Conservation (phyloP, 1,284 basidiomycete species). For the Heterobasidion annosum region DNA sequence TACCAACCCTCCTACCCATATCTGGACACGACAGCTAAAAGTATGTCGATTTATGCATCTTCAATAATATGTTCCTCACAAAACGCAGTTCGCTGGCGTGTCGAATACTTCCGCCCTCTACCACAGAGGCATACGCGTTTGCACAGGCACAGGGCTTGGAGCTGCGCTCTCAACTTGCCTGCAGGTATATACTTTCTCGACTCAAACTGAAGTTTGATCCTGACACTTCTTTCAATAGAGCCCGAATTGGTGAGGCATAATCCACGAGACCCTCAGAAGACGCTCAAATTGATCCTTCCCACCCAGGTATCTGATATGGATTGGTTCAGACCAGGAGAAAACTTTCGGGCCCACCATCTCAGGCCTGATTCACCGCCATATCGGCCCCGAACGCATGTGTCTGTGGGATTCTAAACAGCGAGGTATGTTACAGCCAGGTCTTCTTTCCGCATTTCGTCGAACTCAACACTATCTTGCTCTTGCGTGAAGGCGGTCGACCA, state of each 20-base stretch:
- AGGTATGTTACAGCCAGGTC: slow-evolving; percentile 25
- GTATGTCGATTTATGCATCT: slow-evolving; percentile 18
- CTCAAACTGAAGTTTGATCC: neutral
- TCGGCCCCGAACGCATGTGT: slow-evolving; percentile 45
- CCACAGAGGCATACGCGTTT: slow-evolving; percentile 33
- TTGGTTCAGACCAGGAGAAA: slow-evolving; percentile 34
- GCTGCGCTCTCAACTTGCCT: slow-evolving; percentile 35
- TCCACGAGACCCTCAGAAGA: neutral
- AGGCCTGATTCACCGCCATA: slow-evolving; percentile 39
- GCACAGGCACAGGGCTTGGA: slow-evolving; percentile 35
- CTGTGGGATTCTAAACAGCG: slow-evolving; percentile 57
- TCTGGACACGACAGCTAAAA: slow-evolving; percentile 68
- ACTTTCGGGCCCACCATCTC: slow-evolving; percentile 34
- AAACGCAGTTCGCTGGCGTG: slow-evolving; percentile 28
- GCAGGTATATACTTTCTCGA: slow-evolving; percentile 15
- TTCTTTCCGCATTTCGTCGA: neutral
- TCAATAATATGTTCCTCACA: slow-evolving; percentile 1
- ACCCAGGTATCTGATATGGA: slow-evolving; percentile 57
- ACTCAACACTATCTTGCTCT: neutral
- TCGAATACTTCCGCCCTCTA: slow-evolving; percentile 35
- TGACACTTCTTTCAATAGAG: slow-evolving; percentile 25
- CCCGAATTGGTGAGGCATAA: slow-evolving; percentile 43
- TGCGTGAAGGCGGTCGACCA: slow-evolving; percentile 26
- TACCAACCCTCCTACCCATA: slow-evolving; percentile 46
- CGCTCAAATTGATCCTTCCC: neutral